Evolutionary conservation across 1,139 yeast species (phyloP), one percentile per base, ranked within the genome.

Genomic region (Lodderomyces orthopsilosis): DNA sequence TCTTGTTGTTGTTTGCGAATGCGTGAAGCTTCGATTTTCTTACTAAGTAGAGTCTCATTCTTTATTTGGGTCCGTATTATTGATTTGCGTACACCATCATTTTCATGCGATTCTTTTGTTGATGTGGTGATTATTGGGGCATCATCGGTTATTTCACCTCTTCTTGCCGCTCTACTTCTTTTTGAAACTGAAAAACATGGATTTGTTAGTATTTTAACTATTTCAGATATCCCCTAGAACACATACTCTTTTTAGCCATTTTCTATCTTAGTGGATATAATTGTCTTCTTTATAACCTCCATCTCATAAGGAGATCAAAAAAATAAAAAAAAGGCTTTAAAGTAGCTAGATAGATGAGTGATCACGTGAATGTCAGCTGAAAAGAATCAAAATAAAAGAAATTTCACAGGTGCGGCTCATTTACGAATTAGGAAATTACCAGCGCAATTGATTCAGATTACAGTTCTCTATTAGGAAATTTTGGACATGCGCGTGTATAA

Each of bases 81-180:
- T 21, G 86, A 79, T 49, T 81, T 79, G 22, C 81, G 70, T 18
- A 81, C 68, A 47, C 80, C 85, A 23, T 81, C 75, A 41, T 72
- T 71, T 47, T 80, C 83, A 9, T 22, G 14, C n/a, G 37, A 9
- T 39, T 21, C 19, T 33, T 30, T 30, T 2, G 35, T 77, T 30
- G 88, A 83, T 18, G 83, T 59, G 18, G 64, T 59, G 21, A 70
- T 67, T 38, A 84, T 66, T 15, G 75, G 72, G 49, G 70, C 75
- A 10, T 75, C 74, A 17, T 54, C 63, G 7, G 36, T 40, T 30
- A 67, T 62, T 43, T 69, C 72, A 3, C 83, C 85, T 59, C 89
- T 74, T 65, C 91, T 79, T 3, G 93, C 91, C 5, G 90, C 90
- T 66, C 93, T 77, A 39, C 90, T 82, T 50, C 76, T 81, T 51